A percentile compares a stretch with the other conserved stretches of the same genome.
Conservation (phyloP, 164 flowering plant species). For the Vitis riparia region DNA sequence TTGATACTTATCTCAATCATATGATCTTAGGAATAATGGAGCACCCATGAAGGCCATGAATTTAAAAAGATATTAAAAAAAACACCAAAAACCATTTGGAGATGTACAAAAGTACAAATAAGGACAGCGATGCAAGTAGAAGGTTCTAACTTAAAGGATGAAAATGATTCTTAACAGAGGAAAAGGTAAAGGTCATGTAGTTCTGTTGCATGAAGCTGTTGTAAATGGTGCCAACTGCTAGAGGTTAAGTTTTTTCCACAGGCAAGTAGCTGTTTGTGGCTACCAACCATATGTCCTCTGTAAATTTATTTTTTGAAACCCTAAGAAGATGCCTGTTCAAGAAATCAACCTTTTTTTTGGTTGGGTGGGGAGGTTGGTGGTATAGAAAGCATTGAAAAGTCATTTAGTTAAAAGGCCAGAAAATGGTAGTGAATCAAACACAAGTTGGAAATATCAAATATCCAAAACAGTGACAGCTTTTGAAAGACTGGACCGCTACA, state of each 20-base stretch:
- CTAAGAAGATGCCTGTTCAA: no score
- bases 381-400: no score
- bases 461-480: background rate
- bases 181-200: background rate
- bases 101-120: constrained; percentile 4
- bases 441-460: background rate
- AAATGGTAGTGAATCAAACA: background rate
- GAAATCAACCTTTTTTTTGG: no score
- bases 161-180: background rate
- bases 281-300: no score
- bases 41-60: background rate
- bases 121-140: constrained; percentile 16
- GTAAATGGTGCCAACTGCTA: no score
- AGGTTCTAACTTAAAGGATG: constrained; percentile 2
- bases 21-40: constrained; percentile 8
- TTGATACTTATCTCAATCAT: constrained; percentile 7
- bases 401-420: no score
- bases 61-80: background rate
- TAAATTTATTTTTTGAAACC: no score
- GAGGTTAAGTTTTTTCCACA: no score
- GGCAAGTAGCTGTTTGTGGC: no score
- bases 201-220: no score
- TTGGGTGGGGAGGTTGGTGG: no score
- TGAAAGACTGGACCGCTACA: background rate
- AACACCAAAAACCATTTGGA: background rate